Percentiles rank a stretch among this genome's conserved stretches.
Conservation (phyloP, 805 yeast species). For the Spathaspora arborariae region DNA sequence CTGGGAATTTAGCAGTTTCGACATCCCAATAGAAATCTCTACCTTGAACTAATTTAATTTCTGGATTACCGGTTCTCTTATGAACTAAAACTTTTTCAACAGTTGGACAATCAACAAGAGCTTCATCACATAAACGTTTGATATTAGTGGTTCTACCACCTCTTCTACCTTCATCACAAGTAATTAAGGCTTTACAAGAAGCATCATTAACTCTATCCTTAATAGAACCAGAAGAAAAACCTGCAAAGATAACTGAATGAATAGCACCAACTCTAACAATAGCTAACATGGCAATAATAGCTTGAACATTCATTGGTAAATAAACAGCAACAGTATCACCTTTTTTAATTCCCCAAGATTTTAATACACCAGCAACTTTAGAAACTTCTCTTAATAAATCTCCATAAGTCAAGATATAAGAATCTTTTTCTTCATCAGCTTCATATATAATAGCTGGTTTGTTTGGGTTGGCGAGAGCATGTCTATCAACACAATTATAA, state of each 20-base stretch:
- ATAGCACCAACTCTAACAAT: conserved; percentile 78
- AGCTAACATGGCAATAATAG: conserved; percentile 71
- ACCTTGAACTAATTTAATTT: conserved; percentile 45
- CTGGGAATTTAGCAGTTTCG: conserved; percentile 60
- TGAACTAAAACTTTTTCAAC: conserved; percentile 69
- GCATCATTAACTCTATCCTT: conserved; percentile 73
- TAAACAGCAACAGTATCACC: conserved; percentile 87
- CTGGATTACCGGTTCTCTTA: conserved; percentile 65
- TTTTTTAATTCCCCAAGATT: conserved; percentile 63
- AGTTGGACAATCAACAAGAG: conserved; percentile 59
- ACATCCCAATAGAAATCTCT: conserved; percentile 80
- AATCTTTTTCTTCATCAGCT: conserved; percentile 72
- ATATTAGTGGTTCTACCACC: conserved; percentile 81
- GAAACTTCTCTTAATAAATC: conserved; percentile 70
- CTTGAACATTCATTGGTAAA: conserved; percentile 84
- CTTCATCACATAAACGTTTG: conserved; percentile 80
- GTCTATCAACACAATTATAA: conserved; percentile 79
- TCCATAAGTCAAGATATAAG: conserved; percentile 61
- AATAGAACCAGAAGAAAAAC: conserved; percentile 70
- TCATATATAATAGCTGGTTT: conserved; percentile 76
- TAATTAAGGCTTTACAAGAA: conserved; percentile 64
- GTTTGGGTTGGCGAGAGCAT: conserved; percentile 67
- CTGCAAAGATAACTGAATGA: conserved; percentile 84
- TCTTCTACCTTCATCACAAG: conserved; percentile 79
- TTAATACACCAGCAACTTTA: conserved; percentile 66